These are phyloP conservation scores for Trichothecium roseum DNA, from an alignment of 2,329 filamentous ascomycete species.

Conservation along the genomic window DNA sequence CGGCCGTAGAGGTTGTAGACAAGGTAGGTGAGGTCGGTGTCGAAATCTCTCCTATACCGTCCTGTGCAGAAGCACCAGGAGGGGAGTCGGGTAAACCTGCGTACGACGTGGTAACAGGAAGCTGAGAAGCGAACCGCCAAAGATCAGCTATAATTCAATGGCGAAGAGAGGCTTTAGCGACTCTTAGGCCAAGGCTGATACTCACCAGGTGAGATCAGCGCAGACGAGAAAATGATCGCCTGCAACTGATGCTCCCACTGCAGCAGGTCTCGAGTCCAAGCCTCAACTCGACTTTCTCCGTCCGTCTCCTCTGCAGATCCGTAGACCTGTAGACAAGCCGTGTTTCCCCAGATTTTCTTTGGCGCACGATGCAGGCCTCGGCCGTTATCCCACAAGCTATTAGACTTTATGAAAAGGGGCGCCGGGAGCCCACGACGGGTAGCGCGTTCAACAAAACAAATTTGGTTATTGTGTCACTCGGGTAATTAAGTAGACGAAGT, in stretches of 20 bases:
- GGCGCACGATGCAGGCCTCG: too few relatives aligned
- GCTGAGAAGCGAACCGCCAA: slow-evolving; percentile 14
- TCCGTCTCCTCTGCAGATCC: slow-evolving; percentile 1
- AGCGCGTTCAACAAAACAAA: too few relatives aligned
- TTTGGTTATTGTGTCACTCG: too few relatives aligned
- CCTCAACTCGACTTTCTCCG: slow-evolving; percentile 2
- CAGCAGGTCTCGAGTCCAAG: slow-evolving; percentile 12
- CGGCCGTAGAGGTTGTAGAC: slow-evolving; percentile 51
- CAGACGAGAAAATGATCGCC: slow-evolving; percentile 50
- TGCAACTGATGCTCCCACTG: slow-evolving; percentile 45
- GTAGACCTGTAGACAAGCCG: too few relatives aligned
- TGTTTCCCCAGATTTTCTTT: too few relatives aligned
- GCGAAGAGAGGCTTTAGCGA: not conserved
- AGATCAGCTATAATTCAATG: not conserved
- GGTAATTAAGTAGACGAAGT: too few relatives aligned
- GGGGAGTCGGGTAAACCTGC: slow-evolving; percentile 35
- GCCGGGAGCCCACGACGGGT: too few relatives aligned
- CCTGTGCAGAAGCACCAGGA: slow-evolving; percentile 53
- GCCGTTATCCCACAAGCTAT: too few relatives aligned
- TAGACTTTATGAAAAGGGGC: too few relatives aligned
- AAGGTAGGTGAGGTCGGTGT: slow-evolving; percentile 47
- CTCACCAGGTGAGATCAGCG: slow-evolving; percentile 50
- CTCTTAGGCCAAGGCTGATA: slow-evolving; percentile 4
- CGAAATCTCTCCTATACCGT: slow-evolving; percentile 33
- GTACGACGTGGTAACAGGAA: slow-evolving; percentile 45